Evolutionary conservation across 148 eudicot species (phyloP), one percentile per base, ranked within the genome.

Genomic region (Cornus kousa): DNA sequence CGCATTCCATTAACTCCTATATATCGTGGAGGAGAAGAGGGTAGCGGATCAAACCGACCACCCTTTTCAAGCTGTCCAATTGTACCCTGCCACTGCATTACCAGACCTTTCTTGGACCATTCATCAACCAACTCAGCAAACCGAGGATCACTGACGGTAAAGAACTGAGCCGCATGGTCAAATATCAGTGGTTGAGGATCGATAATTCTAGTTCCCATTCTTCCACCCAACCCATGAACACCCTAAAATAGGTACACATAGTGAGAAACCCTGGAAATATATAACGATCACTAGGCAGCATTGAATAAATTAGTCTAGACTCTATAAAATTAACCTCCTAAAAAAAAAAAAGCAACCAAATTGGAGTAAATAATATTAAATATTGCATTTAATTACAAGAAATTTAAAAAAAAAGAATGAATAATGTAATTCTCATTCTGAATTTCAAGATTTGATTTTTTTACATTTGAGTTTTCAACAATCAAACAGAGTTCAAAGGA

Each of bases 151-250:
- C 88, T 85, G 35, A 89, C 92, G 12, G 97, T 93, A 74, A 95
- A 95, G 83, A 93, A 95, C 87, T 95, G 98, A 83, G 97, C 94
- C 39, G 97, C 98, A 79, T 95, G 98, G 84, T 95, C 97, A 79
- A 95, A 95, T 76, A 87, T 82, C 74, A 87, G 83, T 64, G 84
- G 78, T 80, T 92, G 87, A 46, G 97, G 93, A 76, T 89, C 94
- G 78, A 91, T 78, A 8, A 69, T 68, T 86, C 98, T 91, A 24
- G 98, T 95, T 62, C 97, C 98, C 98, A 93, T 88, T 86, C 98
- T 91, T 85, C 98, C 98, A 83, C 98, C 98, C 82, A 95, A 84
- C 28, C 98, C 98, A 86, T 91, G 98, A 78, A 90, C 77, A 67
- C 98, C 98, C 98, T 95, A 79, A 55, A 70, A 73, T 68, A 75